Base-by-base conservation (phyloP, 768 basidiomycete genomes). In the Candolleomyces eurysporus region DNA sequence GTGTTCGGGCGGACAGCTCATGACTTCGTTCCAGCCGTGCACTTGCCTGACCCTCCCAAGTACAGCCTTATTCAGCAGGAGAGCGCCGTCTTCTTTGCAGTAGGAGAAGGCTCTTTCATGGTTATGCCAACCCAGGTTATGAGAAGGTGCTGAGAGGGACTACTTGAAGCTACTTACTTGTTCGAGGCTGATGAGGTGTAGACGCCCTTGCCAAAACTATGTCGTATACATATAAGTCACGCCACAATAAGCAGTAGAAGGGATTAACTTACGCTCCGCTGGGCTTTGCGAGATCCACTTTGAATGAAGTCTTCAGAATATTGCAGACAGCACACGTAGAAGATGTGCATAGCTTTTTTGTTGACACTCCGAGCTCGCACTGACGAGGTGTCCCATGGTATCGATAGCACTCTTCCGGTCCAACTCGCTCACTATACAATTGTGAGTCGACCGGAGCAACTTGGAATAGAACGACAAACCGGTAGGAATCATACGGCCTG, bases 291-390 rank as follows among this genome's bases (percentile, higher is more conserved):
- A 73, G 58, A n/a, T 66, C 68, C 10, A 69, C 69, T 61, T 73
- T 72, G 69, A 73, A 75, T 21, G 73, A 75, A 0, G 72, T 72
- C 48, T 61, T 69, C 26, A 75, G 59, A 39, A 75, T 73, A n/a
- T 57, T 66, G 55, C 73, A 75, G 10, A 69, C 57, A 4, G 69
- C 14, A 52, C 73, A 75, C 4, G 59, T 48, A 5, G 40, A 60
- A 14, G 62, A 67, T 13, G 61, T 48, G 60, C 73, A 75, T n/a
- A 71, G 54, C 36, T 63, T 59, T 3, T 66, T 69, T 22, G 69
- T 67, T 3, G 65, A 66, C 4, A 63, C 59, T 6, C 73, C 73
- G 1, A 75, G 63, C 10, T 60, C 66, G 48, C 73, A 75, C 48
- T 50, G 63, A 48, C 70, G 56, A 39, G 59, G 63, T 2, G 73